Base-by-base conservation (phyloP, 179 eudicot genomes). In the Patellifolia procumbens region DNA sequence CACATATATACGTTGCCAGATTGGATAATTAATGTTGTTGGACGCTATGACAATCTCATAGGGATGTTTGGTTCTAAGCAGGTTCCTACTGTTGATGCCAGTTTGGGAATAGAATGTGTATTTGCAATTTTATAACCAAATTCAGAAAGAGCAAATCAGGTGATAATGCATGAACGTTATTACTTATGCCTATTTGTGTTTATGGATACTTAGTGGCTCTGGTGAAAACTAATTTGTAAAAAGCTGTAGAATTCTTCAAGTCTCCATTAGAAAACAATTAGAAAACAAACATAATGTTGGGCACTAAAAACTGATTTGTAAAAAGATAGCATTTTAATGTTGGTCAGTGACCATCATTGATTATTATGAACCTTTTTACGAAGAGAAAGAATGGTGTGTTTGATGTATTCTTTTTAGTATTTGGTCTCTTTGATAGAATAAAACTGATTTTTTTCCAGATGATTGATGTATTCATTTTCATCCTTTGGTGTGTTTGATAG, bases 11-110 rank as follows among this genome's bases (percentile, higher is more conserved):
- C 76, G 53, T 76, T 68, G 45, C 72, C 83, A 95, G 98, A 93
- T 95, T 82, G 99, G 99, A 78, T 90, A 98, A 93, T 95, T 81
- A 98, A 92, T 75, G 99, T 94, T 60, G 99, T 98, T 34, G 98
- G 98, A 60, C 99, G 98, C 52, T 95, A 93, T 53, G 99, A 95
- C 84, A 90, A 90, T 24, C 93, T 95, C n/a, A 95, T 93, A 74
- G 93, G 92, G 46, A 90, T 91, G 97, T 95, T 93, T 81, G 99
- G 98, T 72, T 81, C 90, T 35, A 93, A 90, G 88, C 87, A 85
- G 76, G 94, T 95, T 81, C 97, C 98, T 61, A 92, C 99, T 43
- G 91, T 93, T 82, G 99, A 98, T 65, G 84, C 90, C 76, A 95
- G 99, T 76, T 81, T 95, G 63, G 99, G 99, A 58, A 95, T 95